phyloP scores from a whole-genome alignment of 495 filamentous ascomycete genomes.

The Penicillium cosmopolitanum region DNA sequence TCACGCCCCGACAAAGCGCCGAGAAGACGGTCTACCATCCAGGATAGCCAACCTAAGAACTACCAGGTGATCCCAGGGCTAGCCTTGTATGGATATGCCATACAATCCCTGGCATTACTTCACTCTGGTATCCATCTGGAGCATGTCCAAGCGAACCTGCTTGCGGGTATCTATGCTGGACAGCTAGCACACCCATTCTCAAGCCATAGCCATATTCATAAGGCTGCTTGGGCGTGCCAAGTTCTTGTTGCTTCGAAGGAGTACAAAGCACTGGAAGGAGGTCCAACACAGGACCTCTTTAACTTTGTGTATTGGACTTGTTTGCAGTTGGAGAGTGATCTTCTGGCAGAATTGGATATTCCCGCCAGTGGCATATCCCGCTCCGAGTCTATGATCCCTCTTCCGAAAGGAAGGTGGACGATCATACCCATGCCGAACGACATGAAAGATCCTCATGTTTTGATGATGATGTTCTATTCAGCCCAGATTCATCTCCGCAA shows the following conservation, averaged over 20 bases:
- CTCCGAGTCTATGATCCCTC: slow-evolving; percentile 67
- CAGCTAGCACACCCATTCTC: slow-evolving; percentile 87
- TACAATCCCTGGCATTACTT: slow-evolving; percentile 82
- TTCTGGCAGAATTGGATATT: slow-evolving; percentile 84
- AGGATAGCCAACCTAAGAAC: slow-evolving; percentile 55
- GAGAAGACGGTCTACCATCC: slow-evolving; percentile 20
- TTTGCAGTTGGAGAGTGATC: slow-evolving; percentile 93
- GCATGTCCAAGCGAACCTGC: slow-evolving; percentile 82
- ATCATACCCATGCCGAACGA: slow-evolving; percentile 36
- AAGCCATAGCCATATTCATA: slow-evolving; percentile 84
- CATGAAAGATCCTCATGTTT: slow-evolving; percentile 34
- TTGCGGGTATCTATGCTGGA: slow-evolving; percentile 86
- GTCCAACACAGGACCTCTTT: slow-evolving; percentile 53
- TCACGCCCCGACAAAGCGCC: slow-evolving; percentile 7
- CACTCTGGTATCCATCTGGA: slow-evolving; percentile 75
- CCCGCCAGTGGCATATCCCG: slow-evolving; percentile 79
- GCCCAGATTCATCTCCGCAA: slow-evolving; percentile 87
- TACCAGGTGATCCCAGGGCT: slow-evolving; percentile 87
- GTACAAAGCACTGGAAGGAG: slow-evolving; percentile 37
- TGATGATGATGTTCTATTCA: slow-evolving; percentile 78
- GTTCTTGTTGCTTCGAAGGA: slow-evolving; percentile 69
- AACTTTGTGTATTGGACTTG: slow-evolving; percentile 92
- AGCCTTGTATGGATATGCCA: slow-evolving; percentile 84
- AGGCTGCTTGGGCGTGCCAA: slow-evolving; percentile 75
- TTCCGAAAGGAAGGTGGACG: slow-evolving; percentile 54